These are phyloP conservation scores for Trichomonascaceae sp. DNA, from an alignment of 1,139 yeast species.

Conservation along the genomic window DNA sequence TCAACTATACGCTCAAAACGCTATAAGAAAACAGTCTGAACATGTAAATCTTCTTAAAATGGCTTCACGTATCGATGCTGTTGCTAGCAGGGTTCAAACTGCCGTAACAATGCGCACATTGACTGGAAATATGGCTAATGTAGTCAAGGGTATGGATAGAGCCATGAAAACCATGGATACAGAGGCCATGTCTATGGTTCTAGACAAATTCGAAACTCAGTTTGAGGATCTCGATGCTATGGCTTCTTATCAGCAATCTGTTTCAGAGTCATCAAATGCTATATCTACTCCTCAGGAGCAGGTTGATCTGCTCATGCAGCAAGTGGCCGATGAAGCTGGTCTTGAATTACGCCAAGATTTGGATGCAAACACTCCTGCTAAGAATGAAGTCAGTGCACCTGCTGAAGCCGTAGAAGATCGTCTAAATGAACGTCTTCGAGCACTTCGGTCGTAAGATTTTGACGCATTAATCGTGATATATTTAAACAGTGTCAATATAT, in stretches of 20 bases:
- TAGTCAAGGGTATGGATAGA: slow-evolving; percentile 91
- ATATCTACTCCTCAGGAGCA: slow-evolving; percentile 90
- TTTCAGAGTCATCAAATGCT: slow-evolving; percentile 85
- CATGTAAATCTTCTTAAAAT: slow-evolving; percentile 72
- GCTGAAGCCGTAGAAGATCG: slow-evolving; percentile 81
- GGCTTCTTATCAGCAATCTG: slow-evolving; percentile 85
- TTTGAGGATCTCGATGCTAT: slow-evolving; percentile 95
- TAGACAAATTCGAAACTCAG: slow-evolving; percentile 96
- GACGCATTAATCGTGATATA: background rate
- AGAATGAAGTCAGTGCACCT: slow-evolving; percentile 35
- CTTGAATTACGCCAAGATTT: slow-evolving; percentile 82
- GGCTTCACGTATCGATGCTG: slow-evolving; percentile 91
- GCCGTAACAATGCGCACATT: slow-evolving; percentile 96
- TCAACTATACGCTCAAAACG: slow-evolving; percentile 89
- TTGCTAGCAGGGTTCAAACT: slow-evolving; percentile 91
- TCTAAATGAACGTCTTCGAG: slow-evolving; percentile 81
- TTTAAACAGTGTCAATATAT: background rate
- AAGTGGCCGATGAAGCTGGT: slow-evolving; percentile 98
- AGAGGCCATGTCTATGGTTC: slow-evolving; percentile 79
- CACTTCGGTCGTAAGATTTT: slow-evolving; percentile 47
- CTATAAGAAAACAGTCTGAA: slow-evolving; percentile 87
- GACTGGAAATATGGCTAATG: slow-evolving; percentile 88
- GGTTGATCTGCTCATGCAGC: slow-evolving; percentile 84
- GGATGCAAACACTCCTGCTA: slow-evolving; percentile 39
- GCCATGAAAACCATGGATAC: slow-evolving; percentile 95